phyloP scores from a whole-genome alignment of 805 yeast species.

The Lipomyces chichibuensis region DNA sequence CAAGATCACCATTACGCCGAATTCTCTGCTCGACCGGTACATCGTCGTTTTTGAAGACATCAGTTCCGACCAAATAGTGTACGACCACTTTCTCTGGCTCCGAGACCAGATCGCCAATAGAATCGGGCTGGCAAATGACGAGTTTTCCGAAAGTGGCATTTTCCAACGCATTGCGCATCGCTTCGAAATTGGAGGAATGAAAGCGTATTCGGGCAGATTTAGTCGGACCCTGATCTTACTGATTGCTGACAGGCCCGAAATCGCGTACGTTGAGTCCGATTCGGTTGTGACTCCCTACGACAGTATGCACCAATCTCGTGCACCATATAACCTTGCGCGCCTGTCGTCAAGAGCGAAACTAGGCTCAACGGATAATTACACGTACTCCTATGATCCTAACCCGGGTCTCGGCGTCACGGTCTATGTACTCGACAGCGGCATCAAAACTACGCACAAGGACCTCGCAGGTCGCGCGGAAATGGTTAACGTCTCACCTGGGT shows the following conservation, averaged over 20 bases:
- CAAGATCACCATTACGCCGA: background rate
- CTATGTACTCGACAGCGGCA: slow-evolving; percentile 89
- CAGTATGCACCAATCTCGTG: background rate
- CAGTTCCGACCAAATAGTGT: background rate
- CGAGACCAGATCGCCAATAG: slow-evolving; percentile 18
- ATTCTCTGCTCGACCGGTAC: slow-evolving; percentile 3
- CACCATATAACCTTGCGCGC: slow-evolving; percentile 10
- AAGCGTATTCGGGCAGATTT: slow-evolving; percentile 8
- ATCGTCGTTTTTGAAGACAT: slow-evolving; percentile 7
- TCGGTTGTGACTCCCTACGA: background rate
- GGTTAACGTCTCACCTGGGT: slow-evolving; percentile 41
- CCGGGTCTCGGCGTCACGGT: slow-evolving; percentile 45
- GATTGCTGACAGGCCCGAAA: background rate
- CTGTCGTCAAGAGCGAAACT: background rate
- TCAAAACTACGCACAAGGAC: slow-evolving; percentile 73
- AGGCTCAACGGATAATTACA: background rate
- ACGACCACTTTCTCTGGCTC: slow-evolving; percentile 42
- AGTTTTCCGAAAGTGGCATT: background rate
- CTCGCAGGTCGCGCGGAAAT: slow-evolving; percentile 61
- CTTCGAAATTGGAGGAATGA: slow-evolving; percentile 2
- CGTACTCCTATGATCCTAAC: slow-evolving; percentile 19
- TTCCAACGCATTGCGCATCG: background rate
- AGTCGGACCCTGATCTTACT: background rate
- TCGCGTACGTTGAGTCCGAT: slow-evolving; percentile 7
- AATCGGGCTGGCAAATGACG: background rate